Base-by-base conservation (phyloP, 2,329 filamentous ascomycete species). In the Arthrobotrys pseudoclavata region DNA sequence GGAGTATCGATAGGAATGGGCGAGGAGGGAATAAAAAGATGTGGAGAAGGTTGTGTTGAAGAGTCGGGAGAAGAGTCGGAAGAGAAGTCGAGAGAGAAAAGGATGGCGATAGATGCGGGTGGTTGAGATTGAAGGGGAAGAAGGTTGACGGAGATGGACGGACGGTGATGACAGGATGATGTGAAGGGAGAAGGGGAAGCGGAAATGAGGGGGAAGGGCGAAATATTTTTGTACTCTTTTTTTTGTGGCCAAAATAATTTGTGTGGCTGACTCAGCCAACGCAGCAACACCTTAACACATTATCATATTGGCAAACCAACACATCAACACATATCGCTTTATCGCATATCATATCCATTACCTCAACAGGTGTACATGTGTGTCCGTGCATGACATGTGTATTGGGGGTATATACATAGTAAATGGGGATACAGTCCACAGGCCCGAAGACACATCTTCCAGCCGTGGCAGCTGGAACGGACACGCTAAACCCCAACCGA, bases 191-290 rank as follows among this genome's bases (percentile, higher is more conserved):
- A 71, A 57, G 29, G 18, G 42, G 31, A 71, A 57, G 29, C 18
- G 40, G 29, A 55, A 77, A 77, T 71, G 66, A 69, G 63, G 72
- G 72, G 71, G 71, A 61, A 57, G 64, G 29, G 50, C 37, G 20
- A 42, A 57, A 60, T 60, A 61, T 76, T 69, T 68, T 76, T 68
- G 63, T 75, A 68, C 63, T 60, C 34, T 34, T 63, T 50, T 62
- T 37, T 57, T 69, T n/a, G 45, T 64, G 15, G 22, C 37, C 26
- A 7, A 29, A 45, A 45, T 3, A n/a, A 53, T 70, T 68, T 68
- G 74, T 45, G 60, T 12, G 47, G 66, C 50, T 77, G 66, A 71
- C 67, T 77, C 74, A 70, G 67, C 74, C 57, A 61, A 34, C 22
- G 13, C 60, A 48, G 1, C 42, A 63, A 48, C 60, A 34, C 60